Conservation (phyloP, 179 eudicot genomes). For the Monotropa hypopitys region DNA sequence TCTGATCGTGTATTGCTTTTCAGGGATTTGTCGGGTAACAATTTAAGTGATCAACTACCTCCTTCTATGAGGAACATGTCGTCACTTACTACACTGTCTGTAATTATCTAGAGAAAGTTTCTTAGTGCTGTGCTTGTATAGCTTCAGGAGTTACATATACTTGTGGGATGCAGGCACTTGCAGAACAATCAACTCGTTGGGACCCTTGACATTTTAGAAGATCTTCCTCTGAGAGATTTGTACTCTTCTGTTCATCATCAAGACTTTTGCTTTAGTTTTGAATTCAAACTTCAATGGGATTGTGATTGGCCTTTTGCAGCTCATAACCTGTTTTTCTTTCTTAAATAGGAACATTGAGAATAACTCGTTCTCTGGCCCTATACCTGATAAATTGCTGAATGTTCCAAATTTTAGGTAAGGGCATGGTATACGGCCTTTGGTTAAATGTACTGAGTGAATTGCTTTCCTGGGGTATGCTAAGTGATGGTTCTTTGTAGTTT, state of each 20-base stretch:
- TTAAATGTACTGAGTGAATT: neutral
- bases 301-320: neutral
- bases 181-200: slow-evolving; percentile 91
- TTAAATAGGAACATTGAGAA: slow-evolving; percentile 58
- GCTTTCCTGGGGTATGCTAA: neutral
- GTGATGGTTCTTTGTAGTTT: neutral
- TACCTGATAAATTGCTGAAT: slow-evolving; percentile 59
- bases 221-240: slow-evolving; percentile 73
- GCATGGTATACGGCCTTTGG: neutral
- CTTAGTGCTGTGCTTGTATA: neutral
- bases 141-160: slow-evolving; percentile 9
- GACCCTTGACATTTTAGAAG: slow-evolving; percentile 69
- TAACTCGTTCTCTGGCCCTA: slow-evolving; percentile 67
- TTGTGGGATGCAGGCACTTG: slow-evolving; percentile 47
- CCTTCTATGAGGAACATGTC: slow-evolving; percentile 50
- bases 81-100: slow-evolving; percentile 64
- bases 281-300: neutral
- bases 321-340: neutral
- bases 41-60: slow-evolving; percentile 66
- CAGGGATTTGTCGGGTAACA: slow-evolving; percentile 72
- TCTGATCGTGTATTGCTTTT: slow-evolving; percentile 6
- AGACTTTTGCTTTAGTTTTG: neutral
- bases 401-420: slow-evolving; percentile 69
- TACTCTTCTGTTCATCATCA: slow-evolving; percentile 26
- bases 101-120: slow-evolving; percentile 3